Conservation (phyloP, 345 rosid genomes). For the Salix caprea region DNA sequence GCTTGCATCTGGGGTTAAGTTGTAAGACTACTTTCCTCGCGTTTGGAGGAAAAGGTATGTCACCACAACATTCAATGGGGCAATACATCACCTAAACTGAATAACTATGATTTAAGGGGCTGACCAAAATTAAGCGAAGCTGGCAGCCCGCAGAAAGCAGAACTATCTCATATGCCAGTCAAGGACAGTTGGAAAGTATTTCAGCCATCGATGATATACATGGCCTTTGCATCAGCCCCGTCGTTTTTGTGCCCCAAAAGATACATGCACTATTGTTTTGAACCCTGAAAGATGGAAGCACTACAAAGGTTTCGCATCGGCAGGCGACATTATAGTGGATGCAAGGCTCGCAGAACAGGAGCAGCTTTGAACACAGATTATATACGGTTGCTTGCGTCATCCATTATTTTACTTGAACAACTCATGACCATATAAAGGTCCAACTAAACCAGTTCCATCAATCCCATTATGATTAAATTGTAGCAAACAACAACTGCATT, state of each 20-base stretch:
- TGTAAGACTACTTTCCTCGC: background rate
- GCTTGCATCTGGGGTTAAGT: background rate
- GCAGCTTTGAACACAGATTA: background rate
- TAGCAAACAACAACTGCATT: background rate
- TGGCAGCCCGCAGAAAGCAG: background rate
- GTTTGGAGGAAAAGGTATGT: background rate
- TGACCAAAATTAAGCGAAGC: background rate
- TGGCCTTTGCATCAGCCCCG: background rate
- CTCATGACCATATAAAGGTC: background rate
- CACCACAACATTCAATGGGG: background rate
- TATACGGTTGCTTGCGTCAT: background rate
- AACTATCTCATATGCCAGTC: background rate
- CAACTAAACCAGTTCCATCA: background rate
- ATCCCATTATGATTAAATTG: background rate
- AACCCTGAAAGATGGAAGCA: background rate
- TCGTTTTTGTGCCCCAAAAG: background rate
- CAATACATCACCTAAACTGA: background rate
- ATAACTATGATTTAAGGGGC: background rate
- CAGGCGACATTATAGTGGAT: background rate
- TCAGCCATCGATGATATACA: background rate
- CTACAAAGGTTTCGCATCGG: background rate
- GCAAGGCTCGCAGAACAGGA: background rate
- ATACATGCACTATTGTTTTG: background rate
- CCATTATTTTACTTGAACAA: background rate
- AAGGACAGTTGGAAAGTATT: background rate